A percentile compares a stretch with the other conserved stretches of the same genome.
Evolutionary conservation across 108 stramenopile genomes (phyloP).

Genomic region (Stephanodiscus triporus): DNA sequence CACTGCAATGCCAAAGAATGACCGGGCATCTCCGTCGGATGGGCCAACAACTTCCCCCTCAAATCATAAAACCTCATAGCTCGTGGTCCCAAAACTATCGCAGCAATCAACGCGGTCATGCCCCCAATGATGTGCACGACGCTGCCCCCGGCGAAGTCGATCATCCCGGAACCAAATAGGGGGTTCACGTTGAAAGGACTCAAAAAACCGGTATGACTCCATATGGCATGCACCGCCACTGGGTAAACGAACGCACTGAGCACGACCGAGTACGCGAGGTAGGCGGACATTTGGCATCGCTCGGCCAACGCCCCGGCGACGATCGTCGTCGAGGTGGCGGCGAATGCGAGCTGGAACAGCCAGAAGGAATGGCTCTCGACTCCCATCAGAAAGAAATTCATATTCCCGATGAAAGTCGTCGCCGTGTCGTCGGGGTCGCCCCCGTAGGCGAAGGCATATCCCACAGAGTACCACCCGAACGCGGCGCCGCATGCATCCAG

Average conservation of each 20-base stretch:
- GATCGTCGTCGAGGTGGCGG: slow-evolving; percentile 87
- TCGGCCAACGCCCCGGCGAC: slow-evolving; percentile 94
- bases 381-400: slow-evolving; percentile 54
- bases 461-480: slow-evolving; percentile 76
- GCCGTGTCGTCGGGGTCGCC: slow-evolving; percentile 48
- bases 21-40: slow-evolving; percentile 61
- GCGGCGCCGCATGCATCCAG: slow-evolving; percentile 84
- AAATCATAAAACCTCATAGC: slow-evolving; percentile 84
- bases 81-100: slow-evolving; percentile 84
- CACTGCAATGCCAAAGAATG: slow-evolving; percentile 78
- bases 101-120: slow-evolving; percentile 83
- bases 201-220: slow-evolving; percentile 56
- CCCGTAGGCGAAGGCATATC: slow-evolving; percentile 83
- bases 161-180: slow-evolving; percentile 70
- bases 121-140: slow-evolving; percentile 97
- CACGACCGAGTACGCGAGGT: slow-evolving; percentile 59
- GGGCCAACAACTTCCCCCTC: slow-evolving; percentile 73
- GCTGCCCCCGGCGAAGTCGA: slow-evolving; percentile 94
- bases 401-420: slow-evolving; percentile 64
- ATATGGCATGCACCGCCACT: slow-evolving; percentile 60
- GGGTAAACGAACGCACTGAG: slow-evolving; percentile 72
- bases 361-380: slow-evolving; percentile 52
- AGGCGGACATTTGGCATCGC: slow-evolving; percentile 77
- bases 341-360: slow-evolving; percentile 89
- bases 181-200: slow-evolving; percentile 50